phyloP scores from a whole-genome alignment of 2,329 filamentous ascomycete species.

The Tolypocladium amazonense region DNA sequence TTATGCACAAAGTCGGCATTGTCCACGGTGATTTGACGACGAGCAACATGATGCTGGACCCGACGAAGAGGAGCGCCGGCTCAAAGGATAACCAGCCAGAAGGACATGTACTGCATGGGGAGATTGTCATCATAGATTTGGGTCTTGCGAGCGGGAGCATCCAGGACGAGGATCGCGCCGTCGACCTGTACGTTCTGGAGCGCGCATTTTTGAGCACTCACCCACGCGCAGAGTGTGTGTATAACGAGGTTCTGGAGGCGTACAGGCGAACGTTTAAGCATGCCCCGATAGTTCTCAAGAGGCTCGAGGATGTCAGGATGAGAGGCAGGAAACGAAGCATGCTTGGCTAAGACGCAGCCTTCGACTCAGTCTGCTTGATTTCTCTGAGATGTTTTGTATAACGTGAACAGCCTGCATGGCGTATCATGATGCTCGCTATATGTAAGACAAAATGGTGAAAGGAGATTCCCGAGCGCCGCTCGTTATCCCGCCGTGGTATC shows the following conservation, averaged over 20 bases:
- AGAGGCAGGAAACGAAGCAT: slow-evolving; percentile 94
- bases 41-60: slow-evolving; percentile 82
- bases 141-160: slow-evolving; percentile 73
- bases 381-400: not conserved
- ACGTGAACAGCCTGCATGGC: not conserved
- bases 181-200: slow-evolving; percentile 93
- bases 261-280: slow-evolving; percentile 71
- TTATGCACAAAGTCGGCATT: slow-evolving; percentile 72
- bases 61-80: slow-evolving; percentile 9
- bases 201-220: slow-evolving; percentile 92
- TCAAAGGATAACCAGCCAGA: slow-evolving; percentile 11
- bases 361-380: not conserved
- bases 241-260: slow-evolving; percentile 59
- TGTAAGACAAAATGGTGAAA: slow-evolving; percentile 2
- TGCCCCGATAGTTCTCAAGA: slow-evolving; percentile 62
- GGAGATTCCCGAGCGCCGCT: not conserved
- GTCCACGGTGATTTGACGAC: slow-evolving; percentile 95
- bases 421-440: slow-evolving; percentile 21
- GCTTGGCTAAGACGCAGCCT: slow-evolving; percentile 53
- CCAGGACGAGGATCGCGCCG: slow-evolving; percentile 85
- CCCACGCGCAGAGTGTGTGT: slow-evolving; percentile 70
- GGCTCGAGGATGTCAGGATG: slow-evolving; percentile 85
- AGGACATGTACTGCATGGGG: slow-evolving; percentile 42
- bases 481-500: not conserved
- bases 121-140: slow-evolving; percentile 89